Evolutionary conservation across 2,329 filamentous ascomycete genomes (phyloP).

Genomic region (Lachnellula arida): DNA sequence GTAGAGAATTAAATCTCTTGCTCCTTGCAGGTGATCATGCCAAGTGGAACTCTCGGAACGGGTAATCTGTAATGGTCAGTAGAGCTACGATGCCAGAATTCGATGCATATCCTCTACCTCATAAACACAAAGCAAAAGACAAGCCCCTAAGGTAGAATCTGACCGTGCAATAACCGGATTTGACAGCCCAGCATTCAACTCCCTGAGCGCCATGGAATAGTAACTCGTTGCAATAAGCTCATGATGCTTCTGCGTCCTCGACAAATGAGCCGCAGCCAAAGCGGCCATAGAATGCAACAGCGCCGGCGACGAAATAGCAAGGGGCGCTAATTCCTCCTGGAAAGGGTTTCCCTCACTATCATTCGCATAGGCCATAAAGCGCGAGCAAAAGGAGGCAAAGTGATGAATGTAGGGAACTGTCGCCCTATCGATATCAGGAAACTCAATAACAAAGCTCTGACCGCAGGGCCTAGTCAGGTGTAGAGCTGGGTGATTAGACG

Average conservation of each 20-base stretch:
- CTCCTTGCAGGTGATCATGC: conserved; percentile 29
- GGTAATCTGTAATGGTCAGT: conserved; percentile 23
- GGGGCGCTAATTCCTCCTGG: conserved; percentile 26
- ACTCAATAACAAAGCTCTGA: conserved; percentile 29
- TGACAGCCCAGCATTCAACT: conserved; percentile 23
- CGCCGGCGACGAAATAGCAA: conserved; percentile 24
- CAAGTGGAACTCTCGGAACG: conserved; percentile 26
- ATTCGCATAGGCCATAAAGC: conserved; percentile 29
- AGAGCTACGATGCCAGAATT: not conserved
- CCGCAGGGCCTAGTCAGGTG: conserved; percentile 14
- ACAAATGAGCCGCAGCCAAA: conserved; percentile 28
- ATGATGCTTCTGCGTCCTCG: conserved; percentile 25
- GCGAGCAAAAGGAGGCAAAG: conserved; percentile 29
- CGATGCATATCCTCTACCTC: conserved; percentile 19
- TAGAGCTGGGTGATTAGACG: conserved; percentile 1
- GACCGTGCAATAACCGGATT: conserved; percentile 23
- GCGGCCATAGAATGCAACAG: conserved; percentile 29
- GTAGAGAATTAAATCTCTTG: conserved; percentile 28
- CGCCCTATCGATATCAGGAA: conserved; percentile 24
- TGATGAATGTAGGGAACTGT: conserved; percentile 30
- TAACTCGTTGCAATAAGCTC: conserved; percentile 23
- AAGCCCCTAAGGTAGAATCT: conserved; percentile 28
- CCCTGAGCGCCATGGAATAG: conserved; percentile 26
- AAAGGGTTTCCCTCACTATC: conserved; percentile 31
- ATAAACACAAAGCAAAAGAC: conserved; percentile 30